Conservation (phyloP, 768 basidiomycete genomes). For the Mycena metata region DNA sequence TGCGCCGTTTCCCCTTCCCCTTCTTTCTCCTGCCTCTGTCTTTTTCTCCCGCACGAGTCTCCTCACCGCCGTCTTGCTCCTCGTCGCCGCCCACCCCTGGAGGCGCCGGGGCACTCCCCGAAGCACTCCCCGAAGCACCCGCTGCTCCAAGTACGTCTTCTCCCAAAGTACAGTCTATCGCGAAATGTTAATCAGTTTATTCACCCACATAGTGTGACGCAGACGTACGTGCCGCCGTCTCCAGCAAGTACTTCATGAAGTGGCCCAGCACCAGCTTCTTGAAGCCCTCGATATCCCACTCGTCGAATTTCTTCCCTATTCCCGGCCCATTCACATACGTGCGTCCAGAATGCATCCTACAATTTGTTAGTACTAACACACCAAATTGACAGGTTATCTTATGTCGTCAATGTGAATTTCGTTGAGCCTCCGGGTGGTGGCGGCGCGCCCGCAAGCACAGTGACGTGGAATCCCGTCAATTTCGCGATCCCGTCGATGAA, state of each 20-base stretch:
- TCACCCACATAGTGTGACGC: neutral
- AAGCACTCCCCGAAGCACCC: no score
- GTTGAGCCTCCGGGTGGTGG: neutral
- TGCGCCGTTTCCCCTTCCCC: neutral
- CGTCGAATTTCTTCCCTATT: constrained; percentile 4
- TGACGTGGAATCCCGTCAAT: constrained; percentile 16
- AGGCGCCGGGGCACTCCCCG: no score
- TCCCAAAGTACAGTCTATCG: no score
- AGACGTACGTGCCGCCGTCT: constrained; percentile 1
- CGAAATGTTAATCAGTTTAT: no score
- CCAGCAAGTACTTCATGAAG: constrained; percentile 10
- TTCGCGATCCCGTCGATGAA: constrained; percentile 15
- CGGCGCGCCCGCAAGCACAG: constrained; percentile 2
- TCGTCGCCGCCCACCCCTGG: neutral
- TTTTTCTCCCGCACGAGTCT: no score
- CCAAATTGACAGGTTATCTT: neutral
- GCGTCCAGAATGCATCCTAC: constrained; percentile 8
- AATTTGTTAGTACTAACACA: neutral
- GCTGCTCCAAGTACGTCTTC: no score
- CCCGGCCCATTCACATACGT: neutral
- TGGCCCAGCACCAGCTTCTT: constrained; percentile 12
- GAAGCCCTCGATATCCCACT: constrained; percentile 6
- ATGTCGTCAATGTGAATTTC: neutral
- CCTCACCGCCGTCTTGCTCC: neutral
- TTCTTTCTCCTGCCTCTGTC: neutral